These are phyloP conservation scores for Alliaria petiolata DNA, from an alignment of 345 rosid species.

Conservation along the genomic window DNA sequence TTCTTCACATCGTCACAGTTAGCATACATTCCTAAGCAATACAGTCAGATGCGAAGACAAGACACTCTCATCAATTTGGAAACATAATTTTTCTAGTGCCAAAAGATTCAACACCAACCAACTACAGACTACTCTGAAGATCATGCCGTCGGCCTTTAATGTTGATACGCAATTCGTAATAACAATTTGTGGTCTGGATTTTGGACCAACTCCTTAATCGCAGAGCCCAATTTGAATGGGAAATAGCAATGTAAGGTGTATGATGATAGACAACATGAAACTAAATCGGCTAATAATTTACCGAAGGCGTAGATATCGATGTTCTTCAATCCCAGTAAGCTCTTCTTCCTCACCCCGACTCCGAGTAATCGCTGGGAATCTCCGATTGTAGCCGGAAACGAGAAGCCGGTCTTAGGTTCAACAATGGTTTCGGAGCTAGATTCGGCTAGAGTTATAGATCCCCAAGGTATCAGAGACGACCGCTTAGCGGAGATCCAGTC, in stretches of 20 bases:
- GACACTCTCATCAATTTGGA: not conserved
- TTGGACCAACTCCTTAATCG: no score
- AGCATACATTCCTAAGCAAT: slow-evolving; percentile 66
- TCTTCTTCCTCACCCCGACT: slow-evolving; percentile 71
- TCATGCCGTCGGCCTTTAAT: no score
- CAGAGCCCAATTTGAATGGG: no score
- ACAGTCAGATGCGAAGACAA: no score
- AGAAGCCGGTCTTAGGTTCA: slow-evolving; percentile 61
- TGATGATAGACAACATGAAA: no score
- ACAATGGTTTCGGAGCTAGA: slow-evolving; percentile 41
- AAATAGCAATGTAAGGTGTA: no score
- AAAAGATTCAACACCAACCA: no score
- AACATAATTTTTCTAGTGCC: no score
- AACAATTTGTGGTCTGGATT: no score
- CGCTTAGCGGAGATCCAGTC: slow-evolving; percentile 35
- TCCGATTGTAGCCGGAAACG: slow-evolving; percentile 56
- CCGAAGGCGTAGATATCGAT: slow-evolving; percentile 84
- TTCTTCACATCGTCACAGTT: slow-evolving; percentile 54
- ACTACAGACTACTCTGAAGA: no score
- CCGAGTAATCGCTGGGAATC: slow-evolving; percentile 65
- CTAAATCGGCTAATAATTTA: no score
- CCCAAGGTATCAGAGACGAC: slow-evolving; percentile 44
- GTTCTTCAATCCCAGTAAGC: slow-evolving; percentile 72
- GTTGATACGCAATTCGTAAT: no score
- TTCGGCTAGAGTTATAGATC: slow-evolving; percentile 68